A percentile compares a stretch with the other conserved stretches of the same genome.
Evolutionary conservation across 805 yeast genomes (phyloP).

Genomic region (Cyberlindnera subsufficiens): DNA sequence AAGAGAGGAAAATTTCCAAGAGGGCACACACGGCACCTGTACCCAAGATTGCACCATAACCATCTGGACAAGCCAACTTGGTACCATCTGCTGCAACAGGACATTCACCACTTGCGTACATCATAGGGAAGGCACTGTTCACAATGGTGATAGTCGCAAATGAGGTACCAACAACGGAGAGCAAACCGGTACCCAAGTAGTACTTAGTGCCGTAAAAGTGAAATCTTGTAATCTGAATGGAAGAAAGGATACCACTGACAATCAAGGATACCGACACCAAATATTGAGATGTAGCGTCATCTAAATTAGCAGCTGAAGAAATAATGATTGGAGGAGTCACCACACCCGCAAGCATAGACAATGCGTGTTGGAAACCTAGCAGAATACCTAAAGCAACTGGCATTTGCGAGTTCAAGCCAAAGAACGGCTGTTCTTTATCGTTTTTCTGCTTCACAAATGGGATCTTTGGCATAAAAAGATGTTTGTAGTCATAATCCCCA

Average conservation of each 20-base stretch:
- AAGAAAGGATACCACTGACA: conserved; percentile 62
- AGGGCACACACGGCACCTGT: conserved; percentile 77
- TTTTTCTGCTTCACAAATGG: conserved; percentile 51
- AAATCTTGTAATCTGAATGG: conserved; percentile 76
- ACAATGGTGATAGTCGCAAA: conserved; percentile 86
- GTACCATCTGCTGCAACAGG: conserved; percentile 59
- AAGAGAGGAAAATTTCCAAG: conserved; percentile 65
- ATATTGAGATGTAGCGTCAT: conserved; percentile 44
- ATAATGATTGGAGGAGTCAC: conserved; percentile 80
- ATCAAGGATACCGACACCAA: conserved; percentile 70
- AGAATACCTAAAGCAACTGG: conserved; percentile 74
- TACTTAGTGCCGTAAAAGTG: conserved; percentile 69
- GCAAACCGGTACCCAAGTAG: conserved; percentile 80
- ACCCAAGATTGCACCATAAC: conserved; percentile 82
- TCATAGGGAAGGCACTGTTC: conserved; percentile 65
- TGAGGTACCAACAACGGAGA: conserved; percentile 88
- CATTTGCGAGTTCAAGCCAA: conserved; percentile 72
- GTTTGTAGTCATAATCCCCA: conserved; percentile 84
- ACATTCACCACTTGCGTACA: conserved; percentile 72
- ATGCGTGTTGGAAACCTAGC: conserved; percentile 81
- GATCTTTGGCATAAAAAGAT: conserved; percentile 72
- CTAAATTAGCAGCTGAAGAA: conserved; percentile 55
- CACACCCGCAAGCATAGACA: conserved; percentile 90
- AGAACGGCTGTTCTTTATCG: conserved; percentile 68
- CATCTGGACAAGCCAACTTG: conserved; percentile 75